Conservation (phyloP, 2,329 filamentous ascomycete species). For the Microdochium nivale region DNA sequence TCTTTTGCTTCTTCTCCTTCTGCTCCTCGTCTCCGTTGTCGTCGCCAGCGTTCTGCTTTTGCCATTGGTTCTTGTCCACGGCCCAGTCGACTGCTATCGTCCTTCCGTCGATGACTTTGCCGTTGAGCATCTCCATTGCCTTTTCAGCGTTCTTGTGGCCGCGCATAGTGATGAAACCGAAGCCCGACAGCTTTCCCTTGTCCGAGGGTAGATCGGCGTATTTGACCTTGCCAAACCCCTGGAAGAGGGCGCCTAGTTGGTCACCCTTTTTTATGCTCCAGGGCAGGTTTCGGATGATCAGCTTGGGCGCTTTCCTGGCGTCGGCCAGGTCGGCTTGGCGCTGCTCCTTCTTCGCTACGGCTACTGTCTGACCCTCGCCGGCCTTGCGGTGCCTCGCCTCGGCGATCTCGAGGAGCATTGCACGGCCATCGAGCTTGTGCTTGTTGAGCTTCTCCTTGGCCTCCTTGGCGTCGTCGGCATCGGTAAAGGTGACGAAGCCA, state of each 20-base stretch:
- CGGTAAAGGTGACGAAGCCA: slow-evolving; percentile 94
- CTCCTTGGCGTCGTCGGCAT: slow-evolving; percentile 78
- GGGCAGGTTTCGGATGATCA: slow-evolving; percentile 88
- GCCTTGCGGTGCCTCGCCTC: slow-evolving; percentile 65
- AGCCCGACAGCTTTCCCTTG: slow-evolving; percentile 70
- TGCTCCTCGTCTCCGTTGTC: slow-evolving; percentile 31
- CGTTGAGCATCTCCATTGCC: slow-evolving; percentile 78
- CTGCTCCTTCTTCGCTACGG: slow-evolving; percentile 45
- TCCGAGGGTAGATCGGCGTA: slow-evolving; percentile 75
- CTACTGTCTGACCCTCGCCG: slow-evolving; percentile 27
- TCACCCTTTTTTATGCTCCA: slow-evolving; percentile 90
- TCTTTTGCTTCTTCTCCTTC: slow-evolving; percentile 18
- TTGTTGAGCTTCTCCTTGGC: slow-evolving; percentile 79
- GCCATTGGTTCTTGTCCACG: slow-evolving; percentile 83
- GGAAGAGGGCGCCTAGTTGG: slow-evolving; percentile 71
- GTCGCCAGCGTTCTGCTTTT: slow-evolving; percentile 45
- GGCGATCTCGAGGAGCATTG: slow-evolving; percentile 79
- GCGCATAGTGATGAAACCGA: slow-evolving; percentile 85
- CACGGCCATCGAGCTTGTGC: slow-evolving; percentile 66
- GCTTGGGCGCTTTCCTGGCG: slow-evolving; percentile 56
- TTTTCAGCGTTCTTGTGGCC: slow-evolving; percentile 87
- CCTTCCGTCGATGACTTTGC: slow-evolving; percentile 80
- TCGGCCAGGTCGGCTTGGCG: slow-evolving; percentile 52
- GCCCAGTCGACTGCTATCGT: slow-evolving; percentile 94
- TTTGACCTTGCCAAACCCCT: slow-evolving; percentile 86